Percentiles rank a stretch among this genome's conserved stretches.
These are phyloP conservation scores for Puccinia novopanici DNA, from an alignment of 1,284 basidiomycete species.

Conservation along the genomic window DNA sequence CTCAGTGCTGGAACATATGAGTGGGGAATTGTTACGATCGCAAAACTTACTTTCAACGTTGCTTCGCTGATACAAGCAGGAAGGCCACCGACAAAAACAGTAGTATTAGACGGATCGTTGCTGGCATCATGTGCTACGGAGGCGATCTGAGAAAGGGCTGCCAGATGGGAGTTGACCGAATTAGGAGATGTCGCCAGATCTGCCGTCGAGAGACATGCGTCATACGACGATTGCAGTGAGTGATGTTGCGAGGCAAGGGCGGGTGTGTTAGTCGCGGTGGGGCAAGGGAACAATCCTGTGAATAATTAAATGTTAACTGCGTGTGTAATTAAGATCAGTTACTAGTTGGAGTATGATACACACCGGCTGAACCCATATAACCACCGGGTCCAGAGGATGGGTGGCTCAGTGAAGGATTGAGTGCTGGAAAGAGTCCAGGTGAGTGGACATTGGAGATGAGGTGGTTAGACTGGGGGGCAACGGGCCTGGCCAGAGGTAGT, in stretches of 20 bases:
- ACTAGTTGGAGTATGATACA: neutral
- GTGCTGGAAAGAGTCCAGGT: neutral
- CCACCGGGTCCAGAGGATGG: neutral
- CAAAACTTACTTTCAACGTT: conserved; percentile 66
- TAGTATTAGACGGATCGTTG: conserved; percentile 85
- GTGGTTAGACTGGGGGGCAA: conserved; percentile 12
- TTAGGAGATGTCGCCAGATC: conserved; percentile 34
- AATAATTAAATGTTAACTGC: neutral
- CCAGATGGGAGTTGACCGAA: conserved; percentile 69
- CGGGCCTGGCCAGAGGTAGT: neutral
- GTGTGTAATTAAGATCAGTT: neutral
- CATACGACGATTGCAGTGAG: neutral
- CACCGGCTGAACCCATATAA: conserved; percentile 3
- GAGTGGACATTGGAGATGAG: conserved; percentile 4
- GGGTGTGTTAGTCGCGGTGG: conserved; percentile 16
- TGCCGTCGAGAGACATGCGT: neutral
- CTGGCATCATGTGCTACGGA: conserved; percentile 40
- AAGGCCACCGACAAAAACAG: conserved; percentile 85
- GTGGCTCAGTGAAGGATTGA: neutral
- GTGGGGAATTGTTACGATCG: neutral
- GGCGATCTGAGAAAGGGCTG: conserved; percentile 69
- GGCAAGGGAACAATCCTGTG: conserved; percentile 6
- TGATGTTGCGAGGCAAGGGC: conserved; percentile 11
- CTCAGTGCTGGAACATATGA: neutral
- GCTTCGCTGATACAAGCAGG: conserved; percentile 83